Evolutionary conservation across 140 eudicot species (phyloP), one percentile per base, ranked within the genome.

Genomic region (Ambrosia hybrid): DNA sequence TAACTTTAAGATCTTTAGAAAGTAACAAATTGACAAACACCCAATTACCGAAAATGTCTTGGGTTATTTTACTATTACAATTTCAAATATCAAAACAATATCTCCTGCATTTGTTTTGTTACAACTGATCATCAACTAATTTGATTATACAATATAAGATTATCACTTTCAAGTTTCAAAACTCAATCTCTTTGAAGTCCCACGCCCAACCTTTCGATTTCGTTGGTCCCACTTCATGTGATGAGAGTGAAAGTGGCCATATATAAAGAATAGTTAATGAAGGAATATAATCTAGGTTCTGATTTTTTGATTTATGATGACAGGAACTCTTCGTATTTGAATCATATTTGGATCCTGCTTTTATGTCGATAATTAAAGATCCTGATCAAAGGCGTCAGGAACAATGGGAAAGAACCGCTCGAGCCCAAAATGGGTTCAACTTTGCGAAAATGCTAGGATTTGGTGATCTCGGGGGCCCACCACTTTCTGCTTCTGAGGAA

Each of bases 311-410:
- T 11, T 12, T 61, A 7, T 76, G 60, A 64, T 51, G 16, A 69
- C 92, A 95, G 99, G 95, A 82, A 86, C 72, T 88, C 99, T 14
- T 88, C 99, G 5, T 83, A 79, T 79, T 77, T 91, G 97, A 90
- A 69, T 79, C 99, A 16, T 91, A 91, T 82, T 67, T 95, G 73
- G 99, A 95, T 82, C 99, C 99, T 17, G 92, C 95, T 67, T 95
- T 95, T 56, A 95, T 95, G 99, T 95, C 99, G 55, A 77, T 88
- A 78, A 91, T 91, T 64, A 95, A 95, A 84, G 99, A 95, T 73
- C 99, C 99, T n/a, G 99, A 95, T 78, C 92, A 91, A 74, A 70
- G 92, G 72, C 95, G 97, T 16, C 79, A 71, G 68, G 97, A 95
- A 78, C 99, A 88, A 66, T 95, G 97, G 99, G 96, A 91, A 79